phyloP scores from a whole-genome alignment of 257 asterid genomes.

The Solanum pimpinellifolium region DNA sequence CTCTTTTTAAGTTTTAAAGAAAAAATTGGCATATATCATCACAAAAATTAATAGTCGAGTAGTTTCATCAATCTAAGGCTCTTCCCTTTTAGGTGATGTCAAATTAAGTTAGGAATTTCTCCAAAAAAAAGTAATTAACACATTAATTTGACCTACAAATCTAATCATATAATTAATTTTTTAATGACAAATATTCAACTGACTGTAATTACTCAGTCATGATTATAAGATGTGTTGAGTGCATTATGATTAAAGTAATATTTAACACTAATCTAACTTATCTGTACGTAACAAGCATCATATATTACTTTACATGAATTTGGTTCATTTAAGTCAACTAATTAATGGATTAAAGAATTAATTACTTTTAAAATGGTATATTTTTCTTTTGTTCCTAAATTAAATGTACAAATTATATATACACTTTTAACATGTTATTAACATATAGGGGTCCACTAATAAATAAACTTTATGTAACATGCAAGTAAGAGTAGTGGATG shows the following conservation, averaged over 20 bases:
- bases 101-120: background rate
- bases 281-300: background rate
- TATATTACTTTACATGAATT: background rate
- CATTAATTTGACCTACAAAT: background rate
- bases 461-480: slow-evolving; percentile 13
- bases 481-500: slow-evolving; percentile 9
- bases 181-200: background rate
- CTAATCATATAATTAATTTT: no score
- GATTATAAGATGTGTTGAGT: background rate
- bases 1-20: background rate
- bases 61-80: background rate
- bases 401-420: background rate
- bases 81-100: background rate
- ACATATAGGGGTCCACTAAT: background rate
- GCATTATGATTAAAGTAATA: background rate
- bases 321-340: background rate
- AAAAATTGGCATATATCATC: background rate
- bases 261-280: background rate
- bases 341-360: background rate
- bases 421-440: background rate
- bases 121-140: background rate
- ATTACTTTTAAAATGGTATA: background rate
- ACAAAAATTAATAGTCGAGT: background rate
- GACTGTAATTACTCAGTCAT: no score
- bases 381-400: background rate